Conservation (phyloP, 169 alveolate genomes). For the Babesia bovis region DNA sequence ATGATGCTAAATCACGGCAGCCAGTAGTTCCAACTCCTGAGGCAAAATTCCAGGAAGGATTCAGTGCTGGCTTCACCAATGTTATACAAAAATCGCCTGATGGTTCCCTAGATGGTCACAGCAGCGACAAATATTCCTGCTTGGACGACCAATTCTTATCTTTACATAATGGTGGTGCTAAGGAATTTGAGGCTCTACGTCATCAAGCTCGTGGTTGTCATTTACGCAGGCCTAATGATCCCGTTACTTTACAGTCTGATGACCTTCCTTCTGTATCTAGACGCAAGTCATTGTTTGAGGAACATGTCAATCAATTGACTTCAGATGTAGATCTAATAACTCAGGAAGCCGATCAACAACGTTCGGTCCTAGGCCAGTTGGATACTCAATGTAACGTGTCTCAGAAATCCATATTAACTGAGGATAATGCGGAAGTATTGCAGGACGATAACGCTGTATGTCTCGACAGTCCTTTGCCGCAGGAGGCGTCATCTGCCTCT, state of each 20-base stretch:
- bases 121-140: neutral
- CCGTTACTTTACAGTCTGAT: neutral
- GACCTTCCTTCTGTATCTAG: conserved; percentile 16
- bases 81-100: neutral
- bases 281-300: neutral
- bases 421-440: neutral
- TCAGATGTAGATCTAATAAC: neutral
- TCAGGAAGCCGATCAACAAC: neutral
- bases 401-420: neutral
- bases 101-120: neutral
- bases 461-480: neutral
- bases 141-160: conserved; percentile 25
- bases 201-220: conserved; percentile 37
- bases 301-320: neutral
- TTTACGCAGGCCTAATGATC: conserved; percentile 1
- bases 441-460: neutral
- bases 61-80: conserved; percentile 1
- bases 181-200: conserved; percentile 31
- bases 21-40: conserved; percentile 1
- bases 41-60: neutral
- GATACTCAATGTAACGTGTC: neutral
- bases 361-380: neutral
- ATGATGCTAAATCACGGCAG: neutral
- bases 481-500: neutral
- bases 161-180: conserved; percentile 51